These are phyloP conservation scores for Saccharomycopsis schoenii DNA, from an alignment of 805 yeast species.

Conservation along the genomic window DNA sequence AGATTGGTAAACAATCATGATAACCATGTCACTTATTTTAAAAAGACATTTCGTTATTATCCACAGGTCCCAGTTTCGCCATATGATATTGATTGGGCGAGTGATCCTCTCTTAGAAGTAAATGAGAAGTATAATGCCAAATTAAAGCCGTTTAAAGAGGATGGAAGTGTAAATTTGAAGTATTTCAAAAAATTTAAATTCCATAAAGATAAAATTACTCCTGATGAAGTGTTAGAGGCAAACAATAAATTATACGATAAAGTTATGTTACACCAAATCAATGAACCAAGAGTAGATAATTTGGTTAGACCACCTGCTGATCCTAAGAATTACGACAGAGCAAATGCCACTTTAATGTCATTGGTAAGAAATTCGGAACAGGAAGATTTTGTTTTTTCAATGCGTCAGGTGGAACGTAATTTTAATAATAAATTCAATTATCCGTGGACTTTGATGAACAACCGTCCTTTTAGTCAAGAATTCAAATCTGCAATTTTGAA, in stretches of 20 bases:
- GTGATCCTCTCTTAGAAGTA: slow-evolving; percentile 5
- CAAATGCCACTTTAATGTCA: slow-evolving; percentile 58
- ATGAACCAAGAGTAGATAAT: slow-evolving; percentile 39
- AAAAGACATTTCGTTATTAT: background rate
- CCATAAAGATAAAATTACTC: slow-evolving; percentile 12
- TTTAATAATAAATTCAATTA: slow-evolving; percentile 56
- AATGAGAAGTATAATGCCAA: slow-evolving; percentile 10
- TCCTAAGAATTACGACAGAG: slow-evolving; percentile 27
- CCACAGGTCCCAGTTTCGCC: slow-evolving; percentile 4
- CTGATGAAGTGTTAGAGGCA: slow-evolving; percentile 17
- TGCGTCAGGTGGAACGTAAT: slow-evolving; percentile 40
- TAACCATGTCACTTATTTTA: background rate
- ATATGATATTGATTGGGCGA: slow-evolving; percentile 10
- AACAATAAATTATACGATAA: slow-evolving; percentile 33
- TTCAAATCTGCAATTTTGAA: slow-evolving; percentile 35
- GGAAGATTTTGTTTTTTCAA: slow-evolving; percentile 33
- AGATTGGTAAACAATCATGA: background rate
- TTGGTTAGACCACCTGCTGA: slow-evolving; percentile 21
- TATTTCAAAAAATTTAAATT: slow-evolving; percentile 16
- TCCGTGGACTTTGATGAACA: slow-evolving; percentile 63
- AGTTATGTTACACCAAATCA: slow-evolving; percentile 30
- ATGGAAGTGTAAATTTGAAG: slow-evolving; percentile 11
- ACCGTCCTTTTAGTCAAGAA: slow-evolving; percentile 39
- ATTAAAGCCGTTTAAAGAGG: slow-evolving; percentile 18
- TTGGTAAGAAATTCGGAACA: slow-evolving; percentile 50